Evolutionary conservation across 2,329 filamentous ascomycete species (phyloP), one percentile per base, ranked within the genome.

Genomic region (Achaetomium macrosporum): DNA sequence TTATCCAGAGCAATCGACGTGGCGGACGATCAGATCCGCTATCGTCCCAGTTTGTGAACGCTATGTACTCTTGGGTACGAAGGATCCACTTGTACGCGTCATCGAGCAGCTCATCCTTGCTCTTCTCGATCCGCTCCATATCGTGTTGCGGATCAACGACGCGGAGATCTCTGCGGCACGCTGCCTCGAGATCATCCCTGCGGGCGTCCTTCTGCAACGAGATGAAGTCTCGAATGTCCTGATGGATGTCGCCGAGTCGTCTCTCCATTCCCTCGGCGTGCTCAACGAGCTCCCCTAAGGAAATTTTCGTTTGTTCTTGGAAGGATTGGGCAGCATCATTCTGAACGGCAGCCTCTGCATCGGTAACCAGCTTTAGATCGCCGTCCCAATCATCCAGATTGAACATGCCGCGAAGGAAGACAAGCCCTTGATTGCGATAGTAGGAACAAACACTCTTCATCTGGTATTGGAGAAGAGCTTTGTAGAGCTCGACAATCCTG

Each of bases 381-480:
- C 61, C 59, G 19, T 61, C 61, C 71, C 68, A 73, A 52, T 70
- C 64, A 55, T 73, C 64, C 3, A 66, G 50, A 20, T 64, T 64
- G 7, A 66, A 7, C 3, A 69, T 44, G 42, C 65, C 63, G 25
- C 66, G 56, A 15, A 68, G 44, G 37, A 71, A 63, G 10, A 58
- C 60, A 7, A 60, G 13, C 6, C 55, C 45, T 39, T 58, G 63
- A 29, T 67, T 62, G 11, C 63, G 62, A 54, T 69, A 65, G 58
- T 68, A 73, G 6, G 60, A 65, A 48, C 61, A 69, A 41, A 71
- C 59, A 50, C 69, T 74, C 59, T 69, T 71, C 50, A 74, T 72
- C 57, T 69, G 64, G 56, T 71, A 74, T 2, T 58, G 35, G n/a
- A 74, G 65, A 29, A 75, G 63, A 48, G 59, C 63, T 50, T 67